Evolutionary conservation across 2,329 filamentous ascomycete genomes (phyloP), one percentile per base, ranked within the genome.

Genomic region (Beauveria varroae): DNA sequence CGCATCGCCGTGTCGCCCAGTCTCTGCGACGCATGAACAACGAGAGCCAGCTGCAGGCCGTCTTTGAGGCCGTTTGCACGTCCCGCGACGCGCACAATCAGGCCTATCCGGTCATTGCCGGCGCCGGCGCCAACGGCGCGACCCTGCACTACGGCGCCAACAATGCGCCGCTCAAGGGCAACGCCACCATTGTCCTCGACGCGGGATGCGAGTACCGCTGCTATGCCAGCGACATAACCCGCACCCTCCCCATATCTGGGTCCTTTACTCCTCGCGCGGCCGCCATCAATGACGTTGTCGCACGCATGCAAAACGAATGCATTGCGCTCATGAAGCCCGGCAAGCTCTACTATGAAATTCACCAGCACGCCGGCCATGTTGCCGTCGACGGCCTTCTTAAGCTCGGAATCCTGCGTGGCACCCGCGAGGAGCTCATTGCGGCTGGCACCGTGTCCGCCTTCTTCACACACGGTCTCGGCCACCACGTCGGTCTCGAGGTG

Each of bases 141-240:
- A 93, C 90, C 0, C 78, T 98, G 46, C 95, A 99, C 74, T 99
- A 99, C 73, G 82, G 84, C 49, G 84, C 82, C 58, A 98, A 99
- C 71, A 81, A 96, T 68, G 82, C 89, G 67, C 75, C 86, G 1
- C 82, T 98, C 20, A 76, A 76, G 3, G 85, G 87, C 28, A 83
- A 87, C 62, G 85, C 93, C 69, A 81, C 93, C 34, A 77, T 98
- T 37, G 86, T 96, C 22, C 79, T 99, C 5, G 93, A 99, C 71
- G 93, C 93, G 1, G 93, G 91, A 2, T 89, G 87, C 66, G 93
- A 98, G 74, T 96, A 86, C 75, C 77, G 86, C 54, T 87, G 89
- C 67, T 98, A 99, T 72, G 91, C 91, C 34, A 90, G 89, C 62
- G 93, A 98, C 73, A 86, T 98, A 30, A 98, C 95, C 0, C 85